Evolutionary conservation across 2,329 filamentous ascomycete genomes (phyloP).

Genomic region (Curvularia verruculosa): DNA sequence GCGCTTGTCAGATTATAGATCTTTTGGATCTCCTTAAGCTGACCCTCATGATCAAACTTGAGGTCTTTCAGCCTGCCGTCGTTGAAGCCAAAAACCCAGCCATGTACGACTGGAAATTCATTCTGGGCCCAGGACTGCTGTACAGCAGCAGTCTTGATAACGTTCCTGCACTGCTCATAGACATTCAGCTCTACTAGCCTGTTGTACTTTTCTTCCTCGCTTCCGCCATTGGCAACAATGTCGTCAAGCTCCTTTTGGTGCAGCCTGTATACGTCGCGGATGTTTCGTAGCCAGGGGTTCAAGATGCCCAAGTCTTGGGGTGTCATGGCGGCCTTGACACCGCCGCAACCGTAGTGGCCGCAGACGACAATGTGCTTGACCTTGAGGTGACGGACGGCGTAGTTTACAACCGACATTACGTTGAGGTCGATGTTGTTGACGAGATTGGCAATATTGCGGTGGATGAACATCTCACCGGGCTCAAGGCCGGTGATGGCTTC

Average conservation of each 20-base stretch:
- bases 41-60: slow-evolving; percentile 65
- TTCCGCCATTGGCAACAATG: slow-evolving; percentile 23
- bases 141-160: slow-evolving; percentile 57
- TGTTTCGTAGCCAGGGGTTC: slow-evolving; percentile 77
- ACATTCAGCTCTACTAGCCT: slow-evolving; percentile 48
- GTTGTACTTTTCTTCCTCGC: slow-evolving; percentile 41
- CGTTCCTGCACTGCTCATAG: slow-evolving; percentile 46
- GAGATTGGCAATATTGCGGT: slow-evolving; percentile 48
- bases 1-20: slow-evolving; percentile 60
- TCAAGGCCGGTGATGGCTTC: slow-evolving; percentile 51
- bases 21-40: slow-evolving; percentile 66
- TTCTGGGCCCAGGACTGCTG: slow-evolving; percentile 67
- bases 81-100: slow-evolving; percentile 74
- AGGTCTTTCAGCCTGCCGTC: slow-evolving; percentile 71
- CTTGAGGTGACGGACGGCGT: slow-evolving; percentile 50
- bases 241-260: slow-evolving; percentile 71
- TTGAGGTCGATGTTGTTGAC: slow-evolving; percentile 51
- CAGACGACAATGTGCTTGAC: slow-evolving; percentile 74
- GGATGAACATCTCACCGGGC: slow-evolving; percentile 44
- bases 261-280: slow-evolving; percentile 74
- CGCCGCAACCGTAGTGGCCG: slow-evolving; percentile 71
- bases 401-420: slow-evolving; percentile 51
- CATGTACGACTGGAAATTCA: slow-evolving; percentile 72
- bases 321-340: slow-evolving; percentile 67
- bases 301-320: slow-evolving; percentile 72